Evolutionary conservation across 2,329 filamentous ascomycete genomes (phyloP).

Genomic region (Neocatenulostroma microsporum): DNA sequence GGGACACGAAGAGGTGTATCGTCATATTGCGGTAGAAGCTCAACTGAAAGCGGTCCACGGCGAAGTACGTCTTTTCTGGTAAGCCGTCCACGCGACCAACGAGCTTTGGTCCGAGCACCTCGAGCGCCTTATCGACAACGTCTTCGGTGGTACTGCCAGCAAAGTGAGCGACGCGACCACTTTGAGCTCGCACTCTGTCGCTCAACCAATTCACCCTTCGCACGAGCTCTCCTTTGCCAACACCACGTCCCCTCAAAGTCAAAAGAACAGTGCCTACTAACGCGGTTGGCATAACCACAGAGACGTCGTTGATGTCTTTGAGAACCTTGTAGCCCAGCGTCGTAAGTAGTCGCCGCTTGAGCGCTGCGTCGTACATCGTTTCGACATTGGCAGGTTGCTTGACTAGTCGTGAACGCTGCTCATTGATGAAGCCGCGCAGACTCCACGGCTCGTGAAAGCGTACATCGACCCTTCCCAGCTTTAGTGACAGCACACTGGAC

Average conservation of each 20-base stretch:
- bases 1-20: constrained; percentile 93
- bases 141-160: constrained; percentile 68
- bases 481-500: constrained; percentile 79
- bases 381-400: constrained; percentile 24
- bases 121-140: constrained; percentile 82
- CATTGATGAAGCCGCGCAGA: constrained; percentile 67
- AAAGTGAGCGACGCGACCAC: constrained; percentile 89
- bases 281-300: constrained; percentile 96
- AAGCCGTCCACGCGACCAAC: constrained; percentile 73
- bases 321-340: constrained; percentile 89
- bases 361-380: constrained; percentile 39
- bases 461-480: constrained; percentile 86
- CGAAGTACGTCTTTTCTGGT: constrained; percentile 86
- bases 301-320: constrained; percentile 89
- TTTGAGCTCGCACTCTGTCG: constrained; percentile 71
- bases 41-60: constrained; percentile 88
- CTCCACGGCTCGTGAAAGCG: constrained; percentile 97
- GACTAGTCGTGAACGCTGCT: constrained; percentile 55
- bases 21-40: constrained; percentile 99
- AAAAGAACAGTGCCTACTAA: constrained; percentile 89
- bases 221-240: constrained; percentile 77
- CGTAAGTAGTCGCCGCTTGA: constrained; percentile 62
- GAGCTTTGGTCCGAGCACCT: constrained; percentile 82
- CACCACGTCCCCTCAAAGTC: constrained; percentile 82
- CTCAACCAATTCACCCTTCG: constrained; percentile 87